Evolutionary conservation across 202 grass and related monocot species (phyloP).

Genomic region (Panicum hallii): DNA sequence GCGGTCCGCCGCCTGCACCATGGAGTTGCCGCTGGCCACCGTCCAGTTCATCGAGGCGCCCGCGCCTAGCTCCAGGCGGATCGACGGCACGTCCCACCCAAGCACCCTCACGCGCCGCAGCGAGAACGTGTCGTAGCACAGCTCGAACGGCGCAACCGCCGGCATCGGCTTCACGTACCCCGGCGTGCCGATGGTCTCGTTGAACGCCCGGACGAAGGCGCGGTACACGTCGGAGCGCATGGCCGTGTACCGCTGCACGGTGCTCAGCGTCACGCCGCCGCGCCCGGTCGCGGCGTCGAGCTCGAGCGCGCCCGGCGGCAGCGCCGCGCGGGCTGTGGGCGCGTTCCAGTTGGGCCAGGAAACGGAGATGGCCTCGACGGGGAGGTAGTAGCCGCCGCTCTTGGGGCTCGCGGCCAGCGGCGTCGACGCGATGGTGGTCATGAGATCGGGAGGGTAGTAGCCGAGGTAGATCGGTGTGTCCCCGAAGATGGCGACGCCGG

Average conservation of each 20-base stretch:
- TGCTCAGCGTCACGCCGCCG: conserved; percentile 54
- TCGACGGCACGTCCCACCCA: conserved; percentile 46
- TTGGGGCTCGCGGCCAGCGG: not conserved
- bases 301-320: conserved; percentile 33
- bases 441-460: not conserved
- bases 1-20: conserved; percentile 39
- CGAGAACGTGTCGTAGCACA: conserved; percentile 42
- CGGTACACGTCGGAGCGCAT: conserved; percentile 47
- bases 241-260: conserved; percentile 39
- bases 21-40: conserved; percentile 42
- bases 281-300: conserved; percentile 27
- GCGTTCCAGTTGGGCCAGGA: not conserved
- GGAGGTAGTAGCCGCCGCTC: not conserved
- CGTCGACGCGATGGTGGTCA: not conserved
- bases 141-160: conserved; percentile 47
- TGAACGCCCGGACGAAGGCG: conserved; percentile 40
- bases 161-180: conserved; percentile 17
- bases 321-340: not conserved
- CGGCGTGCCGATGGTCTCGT: not conserved
- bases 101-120: conserved; percentile 48
- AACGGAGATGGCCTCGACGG: not conserved
- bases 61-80: conserved; percentile 43
- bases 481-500: conserved; percentile 1
- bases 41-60: conserved; percentile 52
- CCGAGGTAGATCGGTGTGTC: conserved; percentile 38